A percentile compares a stretch with the other conserved stretches of the same genome.
Evolutionary conservation across 441 rosid species (phyloP).

Genomic region (Hura crepitans): DNA sequence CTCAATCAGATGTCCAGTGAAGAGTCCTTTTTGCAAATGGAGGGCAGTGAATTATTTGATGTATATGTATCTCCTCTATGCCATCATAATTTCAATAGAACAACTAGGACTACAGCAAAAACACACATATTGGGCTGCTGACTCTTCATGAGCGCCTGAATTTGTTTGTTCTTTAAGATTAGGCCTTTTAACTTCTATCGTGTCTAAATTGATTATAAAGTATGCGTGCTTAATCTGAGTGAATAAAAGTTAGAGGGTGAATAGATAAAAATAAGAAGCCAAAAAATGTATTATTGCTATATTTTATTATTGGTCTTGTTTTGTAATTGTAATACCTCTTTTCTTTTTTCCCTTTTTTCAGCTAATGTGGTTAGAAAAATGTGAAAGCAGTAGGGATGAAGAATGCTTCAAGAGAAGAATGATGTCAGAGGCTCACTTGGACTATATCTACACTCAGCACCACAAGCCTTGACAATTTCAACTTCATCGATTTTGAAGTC

Average conservation of each 20-base stretch:
- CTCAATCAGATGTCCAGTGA: slow-evolving; percentile 22
- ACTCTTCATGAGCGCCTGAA: too few relatives aligned
- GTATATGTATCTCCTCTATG: slow-evolving; percentile 29
- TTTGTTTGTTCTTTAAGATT: too few relatives aligned
- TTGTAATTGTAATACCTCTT: not conserved
- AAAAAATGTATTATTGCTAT: too few relatives aligned
- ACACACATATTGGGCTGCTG: too few relatives aligned
- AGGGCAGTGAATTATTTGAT: slow-evolving; percentile 29
- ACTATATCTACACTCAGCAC: slow-evolving; percentile 74
- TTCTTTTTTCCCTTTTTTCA: not conserved
- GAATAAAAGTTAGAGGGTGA: too few relatives aligned
- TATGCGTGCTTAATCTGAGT: too few relatives aligned
- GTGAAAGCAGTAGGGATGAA: slow-evolving; percentile 43
- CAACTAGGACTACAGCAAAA: not conserved
- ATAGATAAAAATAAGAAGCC: too few relatives aligned
- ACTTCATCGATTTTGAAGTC: not conserved
- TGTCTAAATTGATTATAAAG: too few relatives aligned
- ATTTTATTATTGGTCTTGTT: not conserved
- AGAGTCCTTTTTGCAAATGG: slow-evolving; percentile 23
- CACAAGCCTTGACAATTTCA: slow-evolving; percentile 41
- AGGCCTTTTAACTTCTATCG: too few relatives aligned
- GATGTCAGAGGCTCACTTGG: slow-evolving; percentile 69
- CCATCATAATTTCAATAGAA: not conserved
- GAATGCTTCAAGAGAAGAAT: slow-evolving; percentile 60
- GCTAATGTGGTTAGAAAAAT: slow-evolving; percentile 45